Percentiles rank a stretch among this genome's conserved stretches.
Conservation (phyloP, 106 monocot genomes). For the Cymbidium sinense region DNA sequence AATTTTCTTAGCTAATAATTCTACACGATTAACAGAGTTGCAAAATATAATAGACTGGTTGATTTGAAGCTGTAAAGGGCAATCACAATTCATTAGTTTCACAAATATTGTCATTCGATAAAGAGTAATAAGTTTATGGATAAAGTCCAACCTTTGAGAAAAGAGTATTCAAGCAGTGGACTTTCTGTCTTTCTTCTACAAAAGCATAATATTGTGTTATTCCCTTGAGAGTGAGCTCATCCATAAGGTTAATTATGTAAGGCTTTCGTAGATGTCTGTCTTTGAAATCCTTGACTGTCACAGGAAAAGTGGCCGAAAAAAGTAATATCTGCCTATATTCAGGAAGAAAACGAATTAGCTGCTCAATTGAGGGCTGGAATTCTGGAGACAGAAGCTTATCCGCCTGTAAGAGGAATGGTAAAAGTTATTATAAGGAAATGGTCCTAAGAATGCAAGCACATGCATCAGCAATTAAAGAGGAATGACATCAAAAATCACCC, state of each 20-base stretch:
- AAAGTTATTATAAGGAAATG: no score
- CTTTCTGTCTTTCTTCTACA: constrained; percentile 96
- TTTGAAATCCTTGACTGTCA: constrained; percentile 92
- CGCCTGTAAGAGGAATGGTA: constrained; percentile 35
- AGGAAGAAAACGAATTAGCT: constrained; percentile 76
- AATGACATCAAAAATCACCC: no score
- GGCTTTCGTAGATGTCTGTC: constrained; percentile 78
- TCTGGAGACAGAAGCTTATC: constrained; percentile 97
- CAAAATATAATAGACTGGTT: constrained; percentile 99
- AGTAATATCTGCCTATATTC: constrained; percentile 68
- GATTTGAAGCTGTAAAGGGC: constrained; percentile 43
- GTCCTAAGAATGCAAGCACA: no score
- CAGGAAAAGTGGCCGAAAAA: constrained; percentile 97
- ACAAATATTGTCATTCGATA: neutral
- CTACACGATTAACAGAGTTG: constrained; percentile 96
- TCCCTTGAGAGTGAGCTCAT: constrained; percentile 93
- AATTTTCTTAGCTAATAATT: constrained; percentile 90
- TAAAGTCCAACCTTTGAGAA: constrained; percentile 78
- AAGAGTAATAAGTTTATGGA: neutral
- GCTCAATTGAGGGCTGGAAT: constrained; percentile 84
- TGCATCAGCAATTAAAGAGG: no score
- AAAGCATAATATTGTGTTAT: constrained; percentile 97
- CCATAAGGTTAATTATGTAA: constrained; percentile 95
- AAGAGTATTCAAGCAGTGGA: constrained; percentile 96
- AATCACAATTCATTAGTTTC: constrained; percentile 1